Percentiles rank a stretch among this genome's conserved stretches.
Evolutionary conservation across 495 filamentous ascomycete genomes (phyloP).

Genomic region (Tuber borchii): DNA sequence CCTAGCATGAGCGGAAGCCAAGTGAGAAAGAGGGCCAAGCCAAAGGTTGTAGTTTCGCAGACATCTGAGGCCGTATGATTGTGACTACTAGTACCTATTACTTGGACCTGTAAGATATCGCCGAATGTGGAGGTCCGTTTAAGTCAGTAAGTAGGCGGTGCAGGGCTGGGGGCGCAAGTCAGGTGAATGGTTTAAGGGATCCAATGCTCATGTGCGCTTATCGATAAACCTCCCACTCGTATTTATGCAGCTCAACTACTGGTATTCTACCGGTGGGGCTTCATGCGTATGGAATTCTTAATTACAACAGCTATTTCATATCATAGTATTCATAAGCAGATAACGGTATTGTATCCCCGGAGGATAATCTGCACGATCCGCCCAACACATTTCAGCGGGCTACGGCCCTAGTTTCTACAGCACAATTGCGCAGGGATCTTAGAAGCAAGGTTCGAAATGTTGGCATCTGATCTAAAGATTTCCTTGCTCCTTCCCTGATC

Average conservation of each 20-base stretch:
- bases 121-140: not conserved
- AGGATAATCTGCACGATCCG: not conserved
- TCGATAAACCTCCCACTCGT: not conserved
- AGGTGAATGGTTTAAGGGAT: not conserved
- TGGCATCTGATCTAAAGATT: not conserved
- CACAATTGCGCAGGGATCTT: not conserved
- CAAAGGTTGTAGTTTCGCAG: not conserved
- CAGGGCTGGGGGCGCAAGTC: not conserved
- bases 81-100: not conserved
- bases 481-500: not conserved
- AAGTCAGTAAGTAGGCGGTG: not conserved
- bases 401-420: not conserved
- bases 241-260: no score
- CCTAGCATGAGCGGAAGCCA: not conserved
- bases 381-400: not conserved
- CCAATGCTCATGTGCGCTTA: not conserved
- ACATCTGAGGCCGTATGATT: not conserved
- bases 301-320: not conserved
- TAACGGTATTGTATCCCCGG: not conserved
- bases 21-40: not conserved
- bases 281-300: not conserved
- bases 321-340: not conserved
- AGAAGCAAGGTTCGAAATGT: not conserved
- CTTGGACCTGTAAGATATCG: not conserved
- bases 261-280: not conserved